phyloP scores from a whole-genome alignment of 257 asterid genomes.

The Pogostemon cablin region DNA sequence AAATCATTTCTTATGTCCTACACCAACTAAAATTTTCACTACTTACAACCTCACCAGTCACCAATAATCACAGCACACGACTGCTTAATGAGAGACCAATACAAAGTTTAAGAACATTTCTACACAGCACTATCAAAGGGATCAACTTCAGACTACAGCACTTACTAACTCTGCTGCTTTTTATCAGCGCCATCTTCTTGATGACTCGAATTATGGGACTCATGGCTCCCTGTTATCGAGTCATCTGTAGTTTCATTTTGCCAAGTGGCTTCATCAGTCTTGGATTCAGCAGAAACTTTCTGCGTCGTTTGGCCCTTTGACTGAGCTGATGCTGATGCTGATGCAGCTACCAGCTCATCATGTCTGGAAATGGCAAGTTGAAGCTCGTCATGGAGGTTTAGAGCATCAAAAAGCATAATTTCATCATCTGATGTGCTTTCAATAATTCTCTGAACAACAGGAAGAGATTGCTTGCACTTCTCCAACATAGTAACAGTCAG shows the following conservation, averaged over 20 bases:
- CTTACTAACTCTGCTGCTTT: slow-evolving; percentile 30
- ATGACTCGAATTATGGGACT: slow-evolving; percentile 30
- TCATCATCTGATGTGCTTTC: slow-evolving; percentile 80
- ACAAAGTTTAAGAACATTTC: slow-evolving; percentile 28
- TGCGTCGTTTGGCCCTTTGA: slow-evolving; percentile 33
- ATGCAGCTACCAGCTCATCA: slow-evolving; percentile 56
- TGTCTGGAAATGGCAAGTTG: slow-evolving; percentile 58
- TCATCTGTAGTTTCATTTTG: slow-evolving; percentile 37
- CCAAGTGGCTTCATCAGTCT: slow-evolving; percentile 31
- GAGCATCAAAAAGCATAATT: slow-evolving; percentile 82
- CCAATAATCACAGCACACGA: slow-evolving; percentile 18
- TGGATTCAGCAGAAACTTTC: slow-evolving; percentile 40
- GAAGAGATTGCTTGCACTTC: slow-evolving; percentile 75
- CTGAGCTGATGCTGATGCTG: slow-evolving; percentile 46
- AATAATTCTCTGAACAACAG: slow-evolving; percentile 67
- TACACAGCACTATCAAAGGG: neutral
- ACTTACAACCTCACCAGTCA: slow-evolving; percentile 25
- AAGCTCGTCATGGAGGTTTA: slow-evolving; percentile 86
- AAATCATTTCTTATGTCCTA: slow-evolving; percentile 6
- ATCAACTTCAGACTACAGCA: neutral
- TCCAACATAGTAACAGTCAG: slow-evolving; percentile 67
- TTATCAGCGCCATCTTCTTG: slow-evolving; percentile 38
- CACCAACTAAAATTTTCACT: slow-evolving; percentile 15
- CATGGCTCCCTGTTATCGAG: slow-evolving; percentile 32
- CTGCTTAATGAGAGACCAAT: slow-evolving; percentile 11